Evolutionary conservation across 2,329 filamentous ascomycete species (phyloP).

Genomic region (Cercospora sojina): DNA sequence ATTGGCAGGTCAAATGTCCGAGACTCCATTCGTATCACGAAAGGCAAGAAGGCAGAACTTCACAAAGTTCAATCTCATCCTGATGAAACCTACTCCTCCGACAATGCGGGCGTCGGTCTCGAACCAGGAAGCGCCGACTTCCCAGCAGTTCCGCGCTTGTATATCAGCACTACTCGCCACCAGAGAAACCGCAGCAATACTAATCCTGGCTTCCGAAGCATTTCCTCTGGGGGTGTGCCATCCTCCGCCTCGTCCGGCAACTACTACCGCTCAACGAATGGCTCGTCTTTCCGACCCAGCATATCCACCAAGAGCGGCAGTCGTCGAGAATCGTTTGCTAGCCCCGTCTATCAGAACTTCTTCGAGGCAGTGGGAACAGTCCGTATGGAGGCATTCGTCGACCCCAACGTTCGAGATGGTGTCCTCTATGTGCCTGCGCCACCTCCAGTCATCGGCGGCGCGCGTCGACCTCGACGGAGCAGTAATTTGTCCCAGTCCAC

Average conservation of each 20-base stretch:
- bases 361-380: constrained; percentile 89
- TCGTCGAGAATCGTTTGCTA: constrained; percentile 30
- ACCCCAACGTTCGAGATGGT: constrained; percentile 42
- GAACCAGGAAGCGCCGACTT: constrained; percentile 64
- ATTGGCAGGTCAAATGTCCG: constrained; percentile 62
- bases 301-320: constrained; percentile 32
- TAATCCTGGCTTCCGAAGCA: constrained; percentile 77
- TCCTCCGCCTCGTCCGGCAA: constrained; percentile 37
- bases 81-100: constrained; percentile 15
- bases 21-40: constrained; percentile 87
- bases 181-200: constrained; percentile 88
- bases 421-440: constrained; percentile 36
- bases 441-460: constrained; percentile 24
- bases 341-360: constrained; percentile 54
- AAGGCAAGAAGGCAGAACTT: constrained; percentile 51
- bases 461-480: constrained; percentile 28
- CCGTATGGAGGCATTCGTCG: constrained; percentile 96
- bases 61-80: constrained; percentile 23
- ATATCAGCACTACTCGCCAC: constrained; percentile 60
- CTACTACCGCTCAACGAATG: constrained; percentile 23
- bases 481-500: constrained; percentile 35
- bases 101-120: constrained; percentile 8
- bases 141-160: constrained; percentile 69
- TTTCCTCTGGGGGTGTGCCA: constrained; percentile 57
- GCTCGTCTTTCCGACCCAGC: constrained; percentile 28